Evolutionary conservation across 1,284 basidiomycete species (phyloP).

Genomic region (Papiliotrema fonsecae): DNA sequence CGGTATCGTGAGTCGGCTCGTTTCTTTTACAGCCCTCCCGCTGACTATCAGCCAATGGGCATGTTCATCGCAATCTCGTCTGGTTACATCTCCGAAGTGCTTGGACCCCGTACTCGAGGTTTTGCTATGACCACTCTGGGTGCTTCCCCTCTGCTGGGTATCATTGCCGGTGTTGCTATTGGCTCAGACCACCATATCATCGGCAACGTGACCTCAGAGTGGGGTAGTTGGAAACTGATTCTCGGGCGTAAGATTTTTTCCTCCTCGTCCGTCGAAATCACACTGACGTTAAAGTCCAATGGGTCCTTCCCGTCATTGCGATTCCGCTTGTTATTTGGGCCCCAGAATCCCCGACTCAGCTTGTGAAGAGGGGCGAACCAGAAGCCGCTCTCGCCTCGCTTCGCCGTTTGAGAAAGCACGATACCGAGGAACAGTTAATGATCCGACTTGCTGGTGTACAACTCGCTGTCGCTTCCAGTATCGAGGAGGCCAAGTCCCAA

Average conservation of each 20-base stretch:
- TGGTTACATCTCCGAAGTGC: slow-evolving; percentile 4
- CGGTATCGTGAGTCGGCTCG: slow-evolving; percentile 4
- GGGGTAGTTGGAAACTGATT: slow-evolving; percentile 2
- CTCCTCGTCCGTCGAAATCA: not conserved
- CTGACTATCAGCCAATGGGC: slow-evolving; percentile 1
- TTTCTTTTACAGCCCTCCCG: not conserved
- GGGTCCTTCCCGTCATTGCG: not conserved
- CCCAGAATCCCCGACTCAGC: slow-evolving; percentile 1
- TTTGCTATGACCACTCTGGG: not conserved
- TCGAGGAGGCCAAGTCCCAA: not conserved
- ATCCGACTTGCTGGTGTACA: slow-evolving; percentile 1
- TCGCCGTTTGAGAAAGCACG: not conserved
- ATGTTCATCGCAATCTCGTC: slow-evolving; percentile 2
- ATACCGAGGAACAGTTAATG: not conserved
- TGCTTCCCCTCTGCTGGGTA: not conserved
- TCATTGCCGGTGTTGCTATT: slow-evolving; percentile 2
- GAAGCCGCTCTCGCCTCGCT: not conserved
- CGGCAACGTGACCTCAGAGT: slow-evolving; percentile 1
- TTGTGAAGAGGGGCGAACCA: not conserved
- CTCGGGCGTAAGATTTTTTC: not conserved
- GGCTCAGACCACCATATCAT: not conserved
- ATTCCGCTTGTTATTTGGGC: not conserved
- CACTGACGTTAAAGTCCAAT: not conserved
- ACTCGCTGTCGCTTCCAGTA: not conserved
- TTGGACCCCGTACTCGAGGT: not conserved